Evolutionary conservation across 805 yeast genomes (phyloP), one percentile per base, ranked within the genome.

Genomic region (Scheffersomyces coipomensis): DNA sequence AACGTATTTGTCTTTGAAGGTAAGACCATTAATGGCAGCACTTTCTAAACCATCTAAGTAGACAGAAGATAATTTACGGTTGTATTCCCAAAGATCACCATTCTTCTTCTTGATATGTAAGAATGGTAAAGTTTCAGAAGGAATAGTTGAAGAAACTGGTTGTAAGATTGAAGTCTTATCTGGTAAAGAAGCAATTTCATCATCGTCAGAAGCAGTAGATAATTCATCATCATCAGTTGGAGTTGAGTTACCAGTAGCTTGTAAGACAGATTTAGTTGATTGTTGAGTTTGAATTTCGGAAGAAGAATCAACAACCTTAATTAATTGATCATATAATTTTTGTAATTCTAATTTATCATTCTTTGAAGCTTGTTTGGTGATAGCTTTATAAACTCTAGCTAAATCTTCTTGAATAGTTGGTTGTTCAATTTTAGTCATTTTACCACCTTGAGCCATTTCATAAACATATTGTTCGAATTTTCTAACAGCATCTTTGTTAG

Each of bases 381-480:
- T 78, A 41, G 91, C 88, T 55, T 81, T 79, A 75, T 89, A 88
- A 49, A 88, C 85, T 56, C 82, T 78, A 30, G 88, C 78, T 60
- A 88, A 76, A 65, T 89, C 96, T 60, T 88, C 91, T 62, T 86
- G 83, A 56, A 88, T 82, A 25, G 91, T 75, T 52, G 91, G 88
- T 57, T 86, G 84, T 33, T 68, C 62, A 44, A 69, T 71, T 52
- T 75, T 81, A 43, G 97, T 87, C 58, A 88, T 68, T 49, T 81
- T 81, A 53, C 96, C 90, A 68, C 99, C 99, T 58, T 79, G 83
- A 38, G 98, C 95, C 97, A 93, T 90, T 66, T 88, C 96, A 60
- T 81, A 78, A 49, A 93, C 97, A 63, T 93, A 93, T 63, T 90
- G 91, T 70, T 93, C 97, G 48, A 93, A 78, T 64, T 93, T 93